phyloP scores from a whole-genome alignment of 2,329 filamentous ascomycete species.

The Fusarium sp. region DNA sequence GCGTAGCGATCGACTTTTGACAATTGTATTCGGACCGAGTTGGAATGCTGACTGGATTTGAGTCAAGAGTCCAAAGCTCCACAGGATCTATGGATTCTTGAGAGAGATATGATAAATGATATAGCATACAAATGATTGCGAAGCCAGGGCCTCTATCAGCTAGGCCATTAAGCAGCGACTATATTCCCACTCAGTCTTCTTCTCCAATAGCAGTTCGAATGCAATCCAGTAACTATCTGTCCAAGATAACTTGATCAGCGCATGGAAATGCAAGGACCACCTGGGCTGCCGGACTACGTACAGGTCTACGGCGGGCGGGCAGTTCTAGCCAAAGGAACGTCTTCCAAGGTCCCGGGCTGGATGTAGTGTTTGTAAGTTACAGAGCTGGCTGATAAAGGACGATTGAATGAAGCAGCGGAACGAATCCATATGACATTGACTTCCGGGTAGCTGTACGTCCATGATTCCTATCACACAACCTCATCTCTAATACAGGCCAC shows the following conservation, averaged over 20 bases:
- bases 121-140: neutral
- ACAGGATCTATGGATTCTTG: neutral
- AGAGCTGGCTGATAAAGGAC: neutral
- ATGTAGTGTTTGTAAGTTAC: neutral
- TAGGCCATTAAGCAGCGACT: too few species aligned
- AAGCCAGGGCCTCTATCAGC: neutral
- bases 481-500: neutral
- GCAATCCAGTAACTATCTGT: neutral
- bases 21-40: conserved; percentile 13
- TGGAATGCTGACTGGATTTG: neutral
- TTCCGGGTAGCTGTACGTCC: neutral
- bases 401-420: too few species aligned
- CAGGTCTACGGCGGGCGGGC: neutral
- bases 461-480: neutral
- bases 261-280: neutral
- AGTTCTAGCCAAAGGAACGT: neutral
- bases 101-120: neutral
- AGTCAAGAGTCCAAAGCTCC: neutral
- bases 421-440: too few species aligned
- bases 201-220: neutral
- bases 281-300: neutral
- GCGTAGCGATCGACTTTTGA: neutral
- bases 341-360: neutral
- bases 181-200: neutral
- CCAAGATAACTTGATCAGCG: neutral